Conservation (phyloP, 202 grass and related monocot genomes). For the Setaria italica region DNA sequence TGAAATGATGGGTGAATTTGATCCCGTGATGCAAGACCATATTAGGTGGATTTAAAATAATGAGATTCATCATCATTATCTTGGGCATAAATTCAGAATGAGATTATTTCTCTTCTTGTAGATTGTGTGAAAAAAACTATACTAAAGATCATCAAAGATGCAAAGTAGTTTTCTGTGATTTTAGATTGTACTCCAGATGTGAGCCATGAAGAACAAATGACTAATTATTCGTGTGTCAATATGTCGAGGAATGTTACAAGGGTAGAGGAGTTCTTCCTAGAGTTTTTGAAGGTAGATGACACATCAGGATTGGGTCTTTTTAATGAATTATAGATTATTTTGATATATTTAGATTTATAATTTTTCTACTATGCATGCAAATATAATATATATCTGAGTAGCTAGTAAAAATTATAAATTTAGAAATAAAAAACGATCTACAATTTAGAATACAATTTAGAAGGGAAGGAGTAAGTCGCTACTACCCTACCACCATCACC, state of each 20-base stretch:
- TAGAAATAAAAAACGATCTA: too few species aligned
- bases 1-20: too few species aligned
- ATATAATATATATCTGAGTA: too few species aligned
- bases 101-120: background rate
- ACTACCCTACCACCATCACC: too few species aligned
- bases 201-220: background rate
- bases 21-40: too few species aligned
- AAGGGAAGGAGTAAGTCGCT: too few species aligned
- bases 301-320: background rate
- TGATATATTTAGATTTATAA: too few species aligned
- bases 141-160: background rate
- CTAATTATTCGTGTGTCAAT: background rate
- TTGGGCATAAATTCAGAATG: constrained; percentile 1
- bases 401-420: too few species aligned
- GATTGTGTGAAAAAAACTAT: background rate
- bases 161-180: background rate
- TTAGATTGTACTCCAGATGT: background rate
- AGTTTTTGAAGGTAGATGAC: background rate
- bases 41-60: too few species aligned
- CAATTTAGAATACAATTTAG: too few species aligned
- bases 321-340: background rate
- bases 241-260: background rate
- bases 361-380: too few species aligned
- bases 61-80: too few species aligned
- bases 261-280: background rate